Evolutionary conservation across 192 early-diverging fungal genomes (phyloP), one percentile per base, ranked within the genome.

Genomic region (Umbelopsis isabellina): DNA sequence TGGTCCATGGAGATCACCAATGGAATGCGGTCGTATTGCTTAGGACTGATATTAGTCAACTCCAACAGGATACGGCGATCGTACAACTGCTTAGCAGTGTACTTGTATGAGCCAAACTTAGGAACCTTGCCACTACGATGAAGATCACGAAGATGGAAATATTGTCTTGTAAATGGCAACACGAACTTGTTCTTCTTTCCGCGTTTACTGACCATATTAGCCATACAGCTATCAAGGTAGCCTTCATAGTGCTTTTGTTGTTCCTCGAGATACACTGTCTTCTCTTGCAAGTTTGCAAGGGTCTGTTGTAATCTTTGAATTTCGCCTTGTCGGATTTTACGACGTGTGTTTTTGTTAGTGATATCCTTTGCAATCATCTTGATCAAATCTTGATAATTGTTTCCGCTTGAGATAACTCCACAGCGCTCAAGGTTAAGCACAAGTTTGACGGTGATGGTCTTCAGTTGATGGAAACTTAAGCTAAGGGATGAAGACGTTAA

Each of bases 31-130:
- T 92, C 90, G 75, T 95, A 98, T 80, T 94, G 91, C 66, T 91
- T 91, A 65, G 91, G 91, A 50, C 83, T 82, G 47, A 94, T 87
- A 44, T 91, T 96, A 20, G 91, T 90, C 12, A 99, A 79, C 46
- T 91, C 89, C 22, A 98, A 75, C 46, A 99, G 81, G 5, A 99
- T 94, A 65, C 97, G 96, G 78, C 94, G 93, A 73, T 97, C 92
- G 73, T 94, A 87, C 65, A 99, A 82, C 66, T 94, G 89, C 73
- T 94, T 89, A 1, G 97, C 98, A 18, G 93, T 93, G 83, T 97
- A 99, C 88, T 99, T 98, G 88, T 88, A 98, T 49, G 97, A 98
- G 4, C 98, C 98, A 80, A 96, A 99, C 72, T 92, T 86, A 1
- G 98, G 98, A 35, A 99, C 92, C 8, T 82, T 87, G 21, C 97